Base-by-base conservation (phyloP, 768 basidiomycete genomes). In the Saitozyma podzolica region DNA sequence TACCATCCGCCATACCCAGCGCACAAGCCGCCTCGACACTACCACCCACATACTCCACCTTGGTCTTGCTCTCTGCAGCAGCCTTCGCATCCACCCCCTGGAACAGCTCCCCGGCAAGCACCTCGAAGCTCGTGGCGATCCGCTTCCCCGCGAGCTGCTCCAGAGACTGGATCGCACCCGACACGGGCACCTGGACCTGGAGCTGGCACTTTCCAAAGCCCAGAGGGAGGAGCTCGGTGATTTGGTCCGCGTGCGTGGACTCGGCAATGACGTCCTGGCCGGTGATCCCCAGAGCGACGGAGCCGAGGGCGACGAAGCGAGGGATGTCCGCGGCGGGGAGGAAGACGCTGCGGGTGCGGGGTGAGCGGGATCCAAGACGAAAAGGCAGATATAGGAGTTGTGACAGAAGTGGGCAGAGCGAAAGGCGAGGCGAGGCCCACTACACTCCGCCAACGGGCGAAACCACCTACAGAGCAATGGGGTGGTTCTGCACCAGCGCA, bases 11-110 rank as follows among this genome's bases (percentile, higher is more conserved):
- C 65, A 98, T 83, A 1, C 96, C 96, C 11, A 99, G 83, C 1
- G 96, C 86, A 82, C 96, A 99, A 43, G 96, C 96, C 8, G 95
- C 96, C 80, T 99, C 96, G 0, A 99, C 96, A 73, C 92, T 95
- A 2, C 96, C 96, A 2, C 96, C 94, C 2, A 99, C 88, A 76
- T 98, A 97, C 78, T 94, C 91, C 40, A 99, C 91, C 77, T 84
- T 86, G 0, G 96, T 98, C 68, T 81, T 82, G 45, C 84, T 74
- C 9, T 84, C 85, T 50, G 20, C 37, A 0, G 80, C 88, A 67
- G 93, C 92, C 0, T 92, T 58, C 51, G 82, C 78, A 10, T 79
- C 82, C 17, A 80, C 67, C 54, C 72, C 73, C 43, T 68, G 64
- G 73, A 99, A 99, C 75, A 91, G 91, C 56, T 87, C 82, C 13